Percentiles rank a stretch among this genome's conserved stretches.
Evolutionary conservation across 805 yeast genomes (phyloP).

Genomic region (Saccharomycopsis olivae): DNA sequence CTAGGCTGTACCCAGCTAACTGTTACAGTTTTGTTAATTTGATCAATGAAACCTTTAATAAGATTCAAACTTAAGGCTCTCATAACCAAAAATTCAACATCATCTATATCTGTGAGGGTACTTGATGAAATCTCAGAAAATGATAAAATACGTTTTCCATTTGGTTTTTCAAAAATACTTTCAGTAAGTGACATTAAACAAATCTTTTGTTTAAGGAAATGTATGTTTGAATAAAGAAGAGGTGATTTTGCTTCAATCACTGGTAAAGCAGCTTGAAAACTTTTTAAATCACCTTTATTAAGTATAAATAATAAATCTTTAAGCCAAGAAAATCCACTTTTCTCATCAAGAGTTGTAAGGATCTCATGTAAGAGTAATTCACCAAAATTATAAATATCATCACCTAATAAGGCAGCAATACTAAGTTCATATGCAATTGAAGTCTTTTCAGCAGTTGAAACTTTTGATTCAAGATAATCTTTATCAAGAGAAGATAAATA

Average conservation of each 20-base stretch:
- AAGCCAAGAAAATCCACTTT: constrained; percentile 54
- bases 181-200: constrained; percentile 89
- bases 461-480: constrained; percentile 28
- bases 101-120: constrained; percentile 46
- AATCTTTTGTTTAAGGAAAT: constrained; percentile 78
- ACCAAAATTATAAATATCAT: constrained; percentile 88
- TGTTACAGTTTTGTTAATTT: constrained; percentile 65
- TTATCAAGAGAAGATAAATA: constrained; percentile 64
- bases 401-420: constrained; percentile 82
- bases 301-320: constrained; percentile 57
- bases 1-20: constrained; percentile 96
- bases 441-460: constrained; percentile 32
- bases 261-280: constrained; percentile 42
- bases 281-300: constrained; percentile 65
- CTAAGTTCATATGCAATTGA: constrained; percentile 65
- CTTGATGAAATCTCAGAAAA: constrained; percentile 68
- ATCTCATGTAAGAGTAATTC: constrained; percentile 88
- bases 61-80: constrained; percentile 79
- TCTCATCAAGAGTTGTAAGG: constrained; percentile 38
- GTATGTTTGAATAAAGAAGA: constrained; percentile 43
- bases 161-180: constrained; percentile 66
- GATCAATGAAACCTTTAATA: constrained; percentile 84
- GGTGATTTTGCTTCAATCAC: constrained; percentile 37
- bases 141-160: constrained; percentile 60
- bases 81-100: constrained; percentile 86